Base-by-base conservation (phyloP, 495 filamentous ascomycete species). In the Penicillium ochrochloron region DNA sequence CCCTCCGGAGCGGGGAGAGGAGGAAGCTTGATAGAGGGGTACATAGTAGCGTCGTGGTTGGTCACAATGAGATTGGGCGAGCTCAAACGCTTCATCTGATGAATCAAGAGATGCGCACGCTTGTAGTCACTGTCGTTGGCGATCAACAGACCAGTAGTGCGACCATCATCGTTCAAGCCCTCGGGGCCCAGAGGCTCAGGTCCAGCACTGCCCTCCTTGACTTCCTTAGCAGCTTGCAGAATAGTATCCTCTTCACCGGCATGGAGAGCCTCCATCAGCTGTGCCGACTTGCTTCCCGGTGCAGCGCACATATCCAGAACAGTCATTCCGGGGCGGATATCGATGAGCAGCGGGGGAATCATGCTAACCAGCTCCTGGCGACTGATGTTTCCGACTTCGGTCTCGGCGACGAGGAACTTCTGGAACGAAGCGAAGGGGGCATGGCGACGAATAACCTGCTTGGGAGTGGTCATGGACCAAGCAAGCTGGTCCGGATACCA, bases 331-430 rank as follows among this genome's bases (percentile, higher is more conserved):
- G 96, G 93, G 57, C 86, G 85, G 33, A 97, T 77, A 71, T 97
- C 94, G 85, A 98, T 91, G 62, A 98, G 80, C 56, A 98, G 86
- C 25, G 96, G 96, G 27, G 95, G 95, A 65, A 99, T 97, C 95
- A 99, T 99, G 82, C 92, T 96, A 64, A 99, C 95, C 23, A 94
- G 87, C 79, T 99, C 95, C 77, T 99, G 95, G 68, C 95, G 86
- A 75, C 89, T 96, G 73, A 99, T 98, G 72, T 98, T 99, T 71
- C 95, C 95, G 57, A 97, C 92, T 51, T 90, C 92, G 12, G 95
- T 97, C 81, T 99, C 95, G 29, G 93, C 94, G 25, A 99, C 95
- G n/a, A 99, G 81, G 82, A 96, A 99, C 73, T 95, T 96, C 76
- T 99, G 95, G 76, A 99, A 98, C 17, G 90, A 90, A 51, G 92